Conservation (phyloP, 2,329 filamentous ascomycete genomes). For the Geosmithia putterillii region DNA sequence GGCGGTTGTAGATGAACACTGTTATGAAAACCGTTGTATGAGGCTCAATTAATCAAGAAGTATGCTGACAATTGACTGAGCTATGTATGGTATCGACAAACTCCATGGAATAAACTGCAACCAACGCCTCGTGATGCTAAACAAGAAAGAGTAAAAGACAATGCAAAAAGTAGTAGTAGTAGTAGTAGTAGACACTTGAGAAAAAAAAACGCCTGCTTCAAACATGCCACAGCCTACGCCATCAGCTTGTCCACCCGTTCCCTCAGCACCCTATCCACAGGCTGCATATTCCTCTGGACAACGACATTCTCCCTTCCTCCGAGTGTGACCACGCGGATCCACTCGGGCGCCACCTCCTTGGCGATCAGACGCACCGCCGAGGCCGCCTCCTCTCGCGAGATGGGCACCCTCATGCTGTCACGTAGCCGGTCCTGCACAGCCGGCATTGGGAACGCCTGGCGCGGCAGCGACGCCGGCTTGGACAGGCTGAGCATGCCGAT, state of each 20-base stretch:
- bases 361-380: constrained; percentile 39
- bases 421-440: constrained; percentile 51
- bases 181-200: neutral
- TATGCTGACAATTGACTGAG: no score
- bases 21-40: no score
- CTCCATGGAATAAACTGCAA: no score
- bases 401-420: constrained; percentile 49
- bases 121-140: no score
- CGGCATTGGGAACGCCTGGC: constrained; percentile 54
- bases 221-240: neutral
- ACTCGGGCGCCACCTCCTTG: constrained; percentile 41
- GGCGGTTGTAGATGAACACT: no score
- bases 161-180: no score
- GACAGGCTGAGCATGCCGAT: constrained; percentile 52
- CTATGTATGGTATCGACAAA: no score
- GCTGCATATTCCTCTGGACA: constrained; percentile 31
- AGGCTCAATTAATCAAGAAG: no score
- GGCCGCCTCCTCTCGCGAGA: constrained; percentile 39
- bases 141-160: no score
- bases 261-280: constrained; percentile 21
- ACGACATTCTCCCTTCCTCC: constrained; percentile 45
- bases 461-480: constrained; percentile 33
- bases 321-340: constrained; percentile 39
- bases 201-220: neutral
- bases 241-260: constrained; percentile 22